Percentiles rank a stretch among this genome's conserved stretches.
These are phyloP conservation scores for Aureobasidium sp. DNA, from an alignment of 2,329 filamentous ascomycete species.

Conservation along the genomic window DNA sequence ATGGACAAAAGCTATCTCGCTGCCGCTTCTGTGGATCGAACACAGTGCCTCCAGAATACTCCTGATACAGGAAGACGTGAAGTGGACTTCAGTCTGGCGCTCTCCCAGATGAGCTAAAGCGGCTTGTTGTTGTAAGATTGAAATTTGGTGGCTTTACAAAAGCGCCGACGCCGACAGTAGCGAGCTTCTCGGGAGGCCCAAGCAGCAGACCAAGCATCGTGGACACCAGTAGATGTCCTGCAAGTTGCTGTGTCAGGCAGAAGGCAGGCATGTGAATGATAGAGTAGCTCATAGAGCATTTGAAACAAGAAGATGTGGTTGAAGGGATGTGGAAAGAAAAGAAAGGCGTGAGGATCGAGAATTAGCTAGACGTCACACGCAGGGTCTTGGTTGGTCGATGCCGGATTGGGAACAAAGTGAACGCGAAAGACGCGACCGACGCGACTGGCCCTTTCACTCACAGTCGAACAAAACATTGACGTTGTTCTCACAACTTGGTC, in stretches of 20 bases:
- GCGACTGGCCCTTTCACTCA: background rate
- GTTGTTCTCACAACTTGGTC: background rate
- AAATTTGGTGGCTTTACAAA: background rate
- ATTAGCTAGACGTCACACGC: background rate
- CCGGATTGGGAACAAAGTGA: background rate
- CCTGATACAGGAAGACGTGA: background rate
- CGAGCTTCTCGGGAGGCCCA: background rate
- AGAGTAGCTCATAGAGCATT: background rate
- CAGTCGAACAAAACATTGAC: background rate
- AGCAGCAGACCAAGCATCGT: background rate
- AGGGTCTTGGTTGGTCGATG: background rate
- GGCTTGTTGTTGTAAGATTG: background rate
- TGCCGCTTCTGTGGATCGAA: conserved; percentile 17
- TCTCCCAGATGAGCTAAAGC: conserved; percentile 17
- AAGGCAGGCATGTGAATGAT: background rate
- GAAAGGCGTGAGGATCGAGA: background rate
- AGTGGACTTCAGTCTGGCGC: conserved; percentile 17
- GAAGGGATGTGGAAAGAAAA: background rate
- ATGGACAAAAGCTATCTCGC: background rate
- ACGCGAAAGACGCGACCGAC: background rate
- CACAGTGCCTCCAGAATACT: conserved; percentile 16
- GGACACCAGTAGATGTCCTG: background rate
- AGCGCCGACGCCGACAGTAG: background rate
- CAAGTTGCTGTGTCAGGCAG: too few relatives aligned
- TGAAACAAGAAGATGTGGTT: background rate